Base-by-base conservation (phyloP, 768 basidiomycete species). In the Suillus brevipes region DNA sequence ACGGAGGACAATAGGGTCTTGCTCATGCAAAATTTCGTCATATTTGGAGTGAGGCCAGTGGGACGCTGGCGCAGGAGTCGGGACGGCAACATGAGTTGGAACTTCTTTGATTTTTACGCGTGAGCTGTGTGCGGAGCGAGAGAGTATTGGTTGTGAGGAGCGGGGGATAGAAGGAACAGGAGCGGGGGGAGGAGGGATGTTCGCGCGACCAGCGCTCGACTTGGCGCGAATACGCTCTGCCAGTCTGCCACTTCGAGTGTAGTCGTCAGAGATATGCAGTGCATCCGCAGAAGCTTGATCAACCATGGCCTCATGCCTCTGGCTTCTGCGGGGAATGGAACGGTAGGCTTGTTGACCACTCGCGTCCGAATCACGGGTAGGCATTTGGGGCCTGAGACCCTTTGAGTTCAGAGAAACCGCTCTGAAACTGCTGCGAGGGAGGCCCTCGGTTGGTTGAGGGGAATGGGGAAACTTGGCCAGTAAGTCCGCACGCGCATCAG, bases 401-500 rank as follows among this genome's bases (percentile, higher is more conserved):
- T 45, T 37, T 20, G 62, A 55, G 34, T 60, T 60, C n/a, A 65
- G 43, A n/a, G 66, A 63, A 14, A 36, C 38, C 3, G 65, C 6
- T 28, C 60, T 60, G 31, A 64, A 42, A 18, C 36, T 63, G 34
- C 37, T 60, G 25, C 52, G 68, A 1, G 64, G 45, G 10, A 64
- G 23, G 64, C 25, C 52, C 34, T 20, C 64, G 67, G 65, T 64
- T 52, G 64, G 61, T 13, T 38, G 14, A 20, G 64, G 67, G 1
- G 67, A 57, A 42, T 36, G 6, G 4, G 68, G 67, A 52, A 66
- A 68, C 43, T 47, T 28, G 34, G 61, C 65, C 12, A 68, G 58
- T 31, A 67, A 42, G 55, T 62, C 57, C 13, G 13, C 13, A 20
- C 61, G 59, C 1, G 65, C 36, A 10, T 57, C 45, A 23, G 49